Conservation (phyloP, 495 filamentous ascomycete genomes). For the Talaromyces liani region DNA sequence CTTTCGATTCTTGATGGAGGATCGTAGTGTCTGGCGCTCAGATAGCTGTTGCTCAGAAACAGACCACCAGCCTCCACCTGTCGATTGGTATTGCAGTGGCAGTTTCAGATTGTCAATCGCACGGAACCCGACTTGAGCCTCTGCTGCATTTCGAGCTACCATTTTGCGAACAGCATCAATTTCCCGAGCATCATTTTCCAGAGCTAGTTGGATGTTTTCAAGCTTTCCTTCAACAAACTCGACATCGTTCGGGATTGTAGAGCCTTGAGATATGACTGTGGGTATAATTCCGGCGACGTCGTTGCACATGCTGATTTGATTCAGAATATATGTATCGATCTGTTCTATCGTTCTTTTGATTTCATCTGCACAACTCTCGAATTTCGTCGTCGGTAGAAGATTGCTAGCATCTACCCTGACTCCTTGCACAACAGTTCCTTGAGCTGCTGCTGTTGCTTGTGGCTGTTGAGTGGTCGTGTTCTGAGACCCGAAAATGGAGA, state of each 20-base stretch:
- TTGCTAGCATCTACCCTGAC: constrained; percentile 71
- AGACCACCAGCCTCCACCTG: constrained; percentile 37
- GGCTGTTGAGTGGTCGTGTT: constrained; percentile 33
- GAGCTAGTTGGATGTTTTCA: constrained; percentile 62
- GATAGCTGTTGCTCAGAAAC: constrained; percentile 36
- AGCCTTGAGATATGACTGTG: constrained; percentile 54
- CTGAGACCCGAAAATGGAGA: constrained; percentile 33
- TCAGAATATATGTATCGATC: constrained; percentile 66
- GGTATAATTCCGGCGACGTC: constrained; percentile 42
- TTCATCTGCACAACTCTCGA: constrained; percentile 76
- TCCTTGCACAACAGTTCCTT: constrained; percentile 45
- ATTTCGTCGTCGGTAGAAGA: constrained; percentile 78
- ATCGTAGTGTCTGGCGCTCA: constrained; percentile 31
- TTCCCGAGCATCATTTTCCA: constrained; percentile 64
- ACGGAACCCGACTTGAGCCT: constrained; percentile 67
- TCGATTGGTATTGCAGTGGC: constrained; percentile 61
- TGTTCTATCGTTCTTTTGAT: constrained; percentile 68
- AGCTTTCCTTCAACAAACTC: constrained; percentile 65
- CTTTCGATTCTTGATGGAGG: constrained; percentile 29
- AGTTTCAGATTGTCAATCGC: constrained; percentile 70
- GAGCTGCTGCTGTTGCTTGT: constrained; percentile 38
- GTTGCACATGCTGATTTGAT: constrained; percentile 53
- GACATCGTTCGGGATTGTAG: constrained; percentile 64
- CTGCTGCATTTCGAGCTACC: constrained; percentile 58
- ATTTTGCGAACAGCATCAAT: constrained; percentile 59